Evolutionary conservation across 2,329 filamentous ascomycete species (phyloP), one percentile per base, ranked within the genome.

Genomic region (Penicillium sp.): DNA sequence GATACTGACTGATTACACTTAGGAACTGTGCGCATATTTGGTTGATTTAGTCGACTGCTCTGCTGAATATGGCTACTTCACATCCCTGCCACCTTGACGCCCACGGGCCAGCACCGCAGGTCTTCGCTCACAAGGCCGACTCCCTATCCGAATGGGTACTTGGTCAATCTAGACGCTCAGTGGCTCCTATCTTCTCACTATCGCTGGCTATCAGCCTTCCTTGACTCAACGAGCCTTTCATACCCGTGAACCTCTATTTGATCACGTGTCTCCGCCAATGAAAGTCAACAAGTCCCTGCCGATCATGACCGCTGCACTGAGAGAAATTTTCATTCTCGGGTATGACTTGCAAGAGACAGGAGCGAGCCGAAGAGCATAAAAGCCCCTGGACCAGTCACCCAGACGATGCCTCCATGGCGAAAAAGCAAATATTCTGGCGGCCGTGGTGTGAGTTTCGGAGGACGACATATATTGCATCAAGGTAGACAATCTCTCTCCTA

Each of bases 21-120:
- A 67, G 63, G 63, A 21, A 61, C 62, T 20, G 63, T 65, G 10
- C 63, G 62, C 23, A 49, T 66, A 2, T 65, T 55, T 55, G 51
- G 57, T 27, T 59, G 45, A 58, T 27, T 49, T 37, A 51, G 50
- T 43, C 17, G 20, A 10, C 6, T 15, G 3, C 13, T 15, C 8
- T 20, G 8, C 33, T 20, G 8, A 36, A 12, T 33, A n/a, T 17
- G 30, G 24, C 10, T 6, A 34, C 5, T 34, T 17, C 3, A 17
- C 32, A 23, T 37, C 34, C 34, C 7, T 7, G 10, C 12, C 7
- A 23, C 4, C 7, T 37, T 17, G 21, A 24, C 21, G 13, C 2
- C 9, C 20, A 7, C 10, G 2, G 8, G 9, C 20, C 18, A 37
- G 3, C 10, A 12, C 12, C 7, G 15, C 18, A 21, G 5, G 8